Conservation (phyloP, 2,329 filamentous ascomycete genomes). For the Nigrospora osmanthi region DNA sequence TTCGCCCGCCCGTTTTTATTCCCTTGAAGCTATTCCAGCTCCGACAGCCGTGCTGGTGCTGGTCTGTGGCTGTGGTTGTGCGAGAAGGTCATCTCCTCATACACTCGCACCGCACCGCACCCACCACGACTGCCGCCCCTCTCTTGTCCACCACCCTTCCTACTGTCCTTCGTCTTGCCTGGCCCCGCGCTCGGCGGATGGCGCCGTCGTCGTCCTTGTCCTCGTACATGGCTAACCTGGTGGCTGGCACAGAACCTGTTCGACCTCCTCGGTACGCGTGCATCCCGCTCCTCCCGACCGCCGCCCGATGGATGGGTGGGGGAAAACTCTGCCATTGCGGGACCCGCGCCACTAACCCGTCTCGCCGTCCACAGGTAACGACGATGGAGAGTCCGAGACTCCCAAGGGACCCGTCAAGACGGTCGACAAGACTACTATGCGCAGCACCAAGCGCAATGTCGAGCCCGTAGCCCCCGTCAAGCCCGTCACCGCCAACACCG, state of each 20-base stretch:
- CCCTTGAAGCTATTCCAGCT: slow-evolving; percentile 1
- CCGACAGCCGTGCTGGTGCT: background rate
- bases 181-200: too few relatives aligned
- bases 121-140: background rate
- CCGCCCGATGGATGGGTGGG: background rate
- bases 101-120: background rate
- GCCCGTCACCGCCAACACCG: slow-evolving; percentile 28
- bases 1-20: background rate
- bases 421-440: slow-evolving; percentile 73
- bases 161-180: background rate
- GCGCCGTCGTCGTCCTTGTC: too few relatives aligned
- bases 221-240: too few relatives aligned
- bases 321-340: slow-evolving; percentile 11
- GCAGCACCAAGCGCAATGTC: slow-evolving; percentile 78
- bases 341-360: slow-evolving; percentile 13
- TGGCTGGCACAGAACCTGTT: slow-evolving; percentile 69
- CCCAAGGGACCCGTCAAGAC: slow-evolving; percentile 77
- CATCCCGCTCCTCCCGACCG: slow-evolving; percentile 10
- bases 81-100: background rate
- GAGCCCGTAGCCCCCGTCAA: slow-evolving; percentile 61
- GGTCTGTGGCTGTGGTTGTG: background rate
- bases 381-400: slow-evolving; percentile 61
- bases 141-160: background rate
- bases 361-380: slow-evolving; percentile 42
- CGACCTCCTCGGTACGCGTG: slow-evolving; percentile 86